These are phyloP conservation scores for Trichophyton simii DNA, from an alignment of 2,329 filamentous ascomycete genomes.

Conservation along the genomic window DNA sequence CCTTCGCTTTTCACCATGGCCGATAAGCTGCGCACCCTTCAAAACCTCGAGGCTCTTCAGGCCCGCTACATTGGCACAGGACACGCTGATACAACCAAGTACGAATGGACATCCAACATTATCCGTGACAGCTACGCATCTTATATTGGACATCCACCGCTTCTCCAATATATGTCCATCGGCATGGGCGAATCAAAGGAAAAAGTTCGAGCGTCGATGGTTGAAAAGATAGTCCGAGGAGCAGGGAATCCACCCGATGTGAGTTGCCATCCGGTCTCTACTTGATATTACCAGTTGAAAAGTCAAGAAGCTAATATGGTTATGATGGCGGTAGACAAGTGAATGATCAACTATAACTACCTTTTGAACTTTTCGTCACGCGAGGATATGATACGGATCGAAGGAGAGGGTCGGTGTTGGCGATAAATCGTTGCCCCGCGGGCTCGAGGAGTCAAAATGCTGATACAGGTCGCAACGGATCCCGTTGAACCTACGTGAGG, in stretches of 20 bases:
- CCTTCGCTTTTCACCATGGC: conserved; percentile 43
- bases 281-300: not conserved
- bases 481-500: not conserved
- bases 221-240: conserved; percentile 59
- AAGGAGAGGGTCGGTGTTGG: not conserved
- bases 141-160: conserved; percentile 77
- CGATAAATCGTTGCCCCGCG: not conserved
- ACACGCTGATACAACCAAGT: conserved; percentile 89
- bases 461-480: not conserved
- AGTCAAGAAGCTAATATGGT: not conserved
- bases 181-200: conserved; percentile 75
- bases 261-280: conserved; percentile 6
- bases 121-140: conserved; percentile 83
- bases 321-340: not conserved
- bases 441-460: not conserved
- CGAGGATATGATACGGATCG: not conserved
- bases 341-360: not conserved
- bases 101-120: conserved; percentile 96
- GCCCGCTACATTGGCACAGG: conserved; percentile 92
- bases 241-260: conserved; percentile 55
- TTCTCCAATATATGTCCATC: conserved; percentile 78
- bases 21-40: conserved; percentile 93
- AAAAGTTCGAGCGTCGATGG: conserved; percentile 65
- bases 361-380: not conserved
- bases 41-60: conserved; percentile 94